phyloP scores from a whole-genome alignment of 2,329 filamentous ascomycete species.

The Niveomyces coronatus region DNA sequence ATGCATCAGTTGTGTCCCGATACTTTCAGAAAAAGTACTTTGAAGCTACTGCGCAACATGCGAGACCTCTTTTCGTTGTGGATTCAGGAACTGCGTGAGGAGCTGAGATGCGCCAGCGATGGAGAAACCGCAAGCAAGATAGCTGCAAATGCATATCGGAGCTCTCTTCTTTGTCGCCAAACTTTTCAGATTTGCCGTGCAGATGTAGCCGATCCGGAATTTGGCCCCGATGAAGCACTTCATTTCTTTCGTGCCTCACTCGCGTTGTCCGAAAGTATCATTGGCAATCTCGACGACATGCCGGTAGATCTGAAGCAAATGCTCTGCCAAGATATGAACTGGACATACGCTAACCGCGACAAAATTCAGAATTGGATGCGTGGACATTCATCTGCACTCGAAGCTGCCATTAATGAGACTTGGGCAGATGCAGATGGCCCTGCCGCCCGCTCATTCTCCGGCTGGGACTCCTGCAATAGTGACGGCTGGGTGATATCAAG shows the following conservation, averaged over 20 bases:
- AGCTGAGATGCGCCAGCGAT: constrained; percentile 30
- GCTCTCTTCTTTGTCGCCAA: constrained; percentile 43
- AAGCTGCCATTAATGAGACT: not conserved
- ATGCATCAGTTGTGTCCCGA: constrained; percentile 14
- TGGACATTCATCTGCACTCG: not conserved
- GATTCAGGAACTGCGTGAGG: constrained; percentile 35
- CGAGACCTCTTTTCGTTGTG: constrained; percentile 34
- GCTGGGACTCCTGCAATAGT: not conserved
- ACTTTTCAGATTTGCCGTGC: constrained; percentile 19
- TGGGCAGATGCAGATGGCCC: not conserved
- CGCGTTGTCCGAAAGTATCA: constrained; percentile 18
- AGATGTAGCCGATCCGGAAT: not conserved
- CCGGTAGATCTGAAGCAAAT: constrained; percentile 6
- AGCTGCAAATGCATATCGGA: constrained; percentile 36
- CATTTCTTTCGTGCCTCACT: constrained; percentile 18
- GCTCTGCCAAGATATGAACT: constrained; percentile 15
- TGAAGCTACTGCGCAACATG: not conserved
- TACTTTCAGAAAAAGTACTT: not conserved
- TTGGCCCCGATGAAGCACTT: constrained; percentile 4
- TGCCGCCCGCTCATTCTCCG: not conserved
- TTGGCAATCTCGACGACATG: constrained; percentile 12
- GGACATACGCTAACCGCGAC: constrained; percentile 5
- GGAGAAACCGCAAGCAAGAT: constrained; percentile 23
- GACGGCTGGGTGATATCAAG: not conserved
- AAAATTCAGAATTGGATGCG: not conserved